Conservation (phyloP, 371 early-diverging fungal species). For the Mucor irregularis region DNA sequence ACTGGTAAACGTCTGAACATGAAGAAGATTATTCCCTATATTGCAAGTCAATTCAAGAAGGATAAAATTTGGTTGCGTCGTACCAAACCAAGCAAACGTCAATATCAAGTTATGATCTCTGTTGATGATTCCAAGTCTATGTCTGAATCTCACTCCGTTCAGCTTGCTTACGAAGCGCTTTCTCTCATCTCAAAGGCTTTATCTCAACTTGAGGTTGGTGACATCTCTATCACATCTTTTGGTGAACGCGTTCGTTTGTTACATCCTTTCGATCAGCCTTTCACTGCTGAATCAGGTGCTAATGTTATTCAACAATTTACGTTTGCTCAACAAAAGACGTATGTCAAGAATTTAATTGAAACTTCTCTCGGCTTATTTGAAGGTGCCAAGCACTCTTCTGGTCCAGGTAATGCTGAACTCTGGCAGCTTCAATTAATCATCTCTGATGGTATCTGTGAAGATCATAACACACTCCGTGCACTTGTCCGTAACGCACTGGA, state of each 20-base stretch:
- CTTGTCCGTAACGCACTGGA: conserved; percentile 86
- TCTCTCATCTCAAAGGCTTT: conserved; percentile 91
- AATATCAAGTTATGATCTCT: conserved; percentile 98
- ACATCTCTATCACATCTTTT: conserved; percentile 87
- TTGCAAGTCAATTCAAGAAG: conserved; percentile 98
- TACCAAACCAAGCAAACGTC: conserved; percentile 95
- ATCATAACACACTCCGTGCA: conserved; percentile 78
- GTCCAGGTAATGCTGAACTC: conserved; percentile 63
- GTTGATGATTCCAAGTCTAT: conserved; percentile 99
- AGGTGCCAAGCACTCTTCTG: conserved; percentile 59
- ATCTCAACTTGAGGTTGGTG: conserved; percentile 92
- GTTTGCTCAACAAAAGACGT: conserved; percentile 89
- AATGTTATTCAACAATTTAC: conserved; percentile 85
- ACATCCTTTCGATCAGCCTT: conserved; percentile 91
- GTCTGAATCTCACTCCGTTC: conserved; percentile 85
- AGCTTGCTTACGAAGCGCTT: conserved; percentile 92
- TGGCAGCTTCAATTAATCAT: conserved; percentile 97
- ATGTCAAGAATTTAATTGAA: conserved; percentile 83
- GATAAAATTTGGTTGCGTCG: conserved; percentile 99
- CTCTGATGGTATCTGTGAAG: conserved; percentile 97
- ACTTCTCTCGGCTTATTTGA: conserved; percentile 76
- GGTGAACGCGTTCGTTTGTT: conserved; percentile 86
- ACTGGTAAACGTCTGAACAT: conserved; percentile 99
- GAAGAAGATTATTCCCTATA: conserved; percentile 99
- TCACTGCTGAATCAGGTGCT: conserved; percentile 89